These are phyloP conservation scores for Solanum neorickii DNA, from an alignment of 257 asterid species.

Conservation along the genomic window DNA sequence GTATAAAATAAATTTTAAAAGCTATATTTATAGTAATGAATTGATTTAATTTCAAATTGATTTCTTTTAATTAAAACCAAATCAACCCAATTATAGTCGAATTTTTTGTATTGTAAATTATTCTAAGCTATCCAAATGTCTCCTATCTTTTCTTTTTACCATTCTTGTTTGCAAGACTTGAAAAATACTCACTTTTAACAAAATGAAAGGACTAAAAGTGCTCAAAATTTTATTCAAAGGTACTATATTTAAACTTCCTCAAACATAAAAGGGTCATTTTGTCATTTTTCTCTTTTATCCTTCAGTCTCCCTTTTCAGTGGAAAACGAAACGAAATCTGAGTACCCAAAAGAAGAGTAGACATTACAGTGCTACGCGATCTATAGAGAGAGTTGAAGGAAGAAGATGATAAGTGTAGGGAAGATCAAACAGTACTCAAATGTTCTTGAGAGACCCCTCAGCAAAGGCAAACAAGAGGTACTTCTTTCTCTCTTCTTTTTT, in stretches of 20 bases:
- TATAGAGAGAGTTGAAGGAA: not conserved
- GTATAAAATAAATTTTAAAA: no score
- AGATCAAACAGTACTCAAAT: slow-evolving; percentile 73
- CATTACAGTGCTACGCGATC: not conserved
- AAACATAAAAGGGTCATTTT: not conserved
- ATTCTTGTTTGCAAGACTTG: no score
- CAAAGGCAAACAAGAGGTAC: slow-evolving; percentile 97
- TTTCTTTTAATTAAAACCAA: no score
- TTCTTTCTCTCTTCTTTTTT: not conserved
- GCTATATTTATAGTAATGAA: no score
- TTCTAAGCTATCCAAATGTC: no score
- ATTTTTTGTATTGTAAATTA: no score
- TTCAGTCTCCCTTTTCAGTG: not conserved
- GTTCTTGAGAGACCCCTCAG: slow-evolving; percentile 80
- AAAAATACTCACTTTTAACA: not conserved
- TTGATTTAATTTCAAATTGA: no score
- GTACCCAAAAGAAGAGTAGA: not conserved
- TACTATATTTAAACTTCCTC: not conserved
- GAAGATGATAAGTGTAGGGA: slow-evolving; percentile 78
- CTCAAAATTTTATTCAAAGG: not conserved
- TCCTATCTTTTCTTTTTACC: no score
- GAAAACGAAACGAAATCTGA: not conserved
- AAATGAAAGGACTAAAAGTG: not conserved
- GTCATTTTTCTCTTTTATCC: not conserved
- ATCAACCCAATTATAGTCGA: no score